These are phyloP conservation scores for Cokeromyces recurvatus DNA, from an alignment of 371 early-diverging fungal genomes.

Conservation along the genomic window DNA sequence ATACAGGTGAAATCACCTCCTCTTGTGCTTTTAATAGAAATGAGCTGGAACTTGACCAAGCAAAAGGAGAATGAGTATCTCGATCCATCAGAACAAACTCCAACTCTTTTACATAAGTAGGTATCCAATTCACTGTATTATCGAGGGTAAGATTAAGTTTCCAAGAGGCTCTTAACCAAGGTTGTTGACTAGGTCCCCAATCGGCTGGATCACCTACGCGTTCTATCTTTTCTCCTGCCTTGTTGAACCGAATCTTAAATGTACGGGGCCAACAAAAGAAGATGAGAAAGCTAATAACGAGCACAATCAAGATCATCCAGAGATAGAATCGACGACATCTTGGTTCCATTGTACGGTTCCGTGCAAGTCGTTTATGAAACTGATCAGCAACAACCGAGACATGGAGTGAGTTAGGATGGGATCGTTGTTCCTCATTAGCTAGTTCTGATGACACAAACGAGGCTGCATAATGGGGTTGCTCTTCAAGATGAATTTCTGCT, in stretches of 20 bases:
- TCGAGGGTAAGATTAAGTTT: constrained; percentile 18
- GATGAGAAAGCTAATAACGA: background rate
- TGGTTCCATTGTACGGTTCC: background rate
- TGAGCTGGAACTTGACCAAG: constrained; percentile 7
- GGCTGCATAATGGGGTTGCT: background rate
- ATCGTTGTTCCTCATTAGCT: background rate
- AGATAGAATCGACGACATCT: background rate
- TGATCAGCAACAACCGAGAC: too few relatives aligned
- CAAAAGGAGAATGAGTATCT: constrained; percentile 16
- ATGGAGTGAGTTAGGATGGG: too few relatives aligned
- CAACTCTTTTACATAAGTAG: constrained; percentile 12
- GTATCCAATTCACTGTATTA: constrained; percentile 17
- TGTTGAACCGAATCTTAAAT: background rate
- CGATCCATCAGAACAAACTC: constrained; percentile 13
- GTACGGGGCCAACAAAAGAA: constrained; percentile 22
- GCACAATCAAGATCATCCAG: background rate
- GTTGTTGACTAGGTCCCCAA: constrained; percentile 18
- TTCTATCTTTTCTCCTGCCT: constrained; percentile 12
- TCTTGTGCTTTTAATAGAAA: constrained; percentile 5
- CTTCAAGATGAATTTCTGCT: constrained; percentile 7
- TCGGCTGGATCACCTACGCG: constrained; percentile 20
- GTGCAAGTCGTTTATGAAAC: too few relatives aligned
- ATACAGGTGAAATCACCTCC: background rate
- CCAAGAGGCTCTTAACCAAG: constrained; percentile 17
- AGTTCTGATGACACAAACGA: background rate